phyloP scores from a whole-genome alignment of 495 filamentous ascomycete genomes.

The Antarctomyces pellizariae region DNA sequence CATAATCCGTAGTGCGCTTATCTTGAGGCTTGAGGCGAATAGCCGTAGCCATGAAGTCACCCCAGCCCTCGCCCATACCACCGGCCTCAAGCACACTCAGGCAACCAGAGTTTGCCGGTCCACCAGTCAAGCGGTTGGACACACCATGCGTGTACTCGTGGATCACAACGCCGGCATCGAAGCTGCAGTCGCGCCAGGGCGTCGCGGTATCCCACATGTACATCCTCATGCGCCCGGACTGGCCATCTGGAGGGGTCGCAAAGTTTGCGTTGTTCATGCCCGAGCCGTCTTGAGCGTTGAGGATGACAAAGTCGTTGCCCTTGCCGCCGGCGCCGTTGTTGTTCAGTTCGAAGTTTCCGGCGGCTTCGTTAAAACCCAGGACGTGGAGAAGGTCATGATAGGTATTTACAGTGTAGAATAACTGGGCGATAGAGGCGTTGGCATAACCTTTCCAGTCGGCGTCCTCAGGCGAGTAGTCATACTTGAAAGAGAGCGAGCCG shows the following conservation, averaged over 20 bases:
- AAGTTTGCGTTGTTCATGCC: conserved; percentile 28
- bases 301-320: conserved; percentile 25
- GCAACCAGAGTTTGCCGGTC: conserved; percentile 24
- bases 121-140: conserved; percentile 31
- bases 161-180: conserved; percentile 22
- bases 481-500: conserved; percentile 17
- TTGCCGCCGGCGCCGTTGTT: conserved; percentile 23
- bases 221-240: conserved; percentile 25
- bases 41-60: conserved; percentile 27
- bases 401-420: conserved; percentile 28
- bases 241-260: conserved; percentile 25
- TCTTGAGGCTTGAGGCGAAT: conserved; percentile 24
- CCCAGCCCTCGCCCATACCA: conserved; percentile 33
- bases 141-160: conserved; percentile 18
- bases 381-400: conserved; percentile 30
- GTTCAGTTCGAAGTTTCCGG: conserved; percentile 29
- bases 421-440: conserved; percentile 23
- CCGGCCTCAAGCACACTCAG: conserved; percentile 20
- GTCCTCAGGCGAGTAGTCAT: conserved; percentile 15
- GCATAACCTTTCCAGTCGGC: conserved; percentile 15
- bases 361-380: conserved; percentile 27
- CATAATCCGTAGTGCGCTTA: conserved; percentile 21
- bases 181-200: conserved; percentile 21
- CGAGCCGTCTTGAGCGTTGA: conserved; percentile 29
- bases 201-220: conserved; percentile 19